A percentile compares a stretch with the other conserved stretches of the same genome.
phyloP scores from a whole-genome alignment of 2,329 filamentous ascomycete genomes.

The Verticillium nubilum region DNA sequence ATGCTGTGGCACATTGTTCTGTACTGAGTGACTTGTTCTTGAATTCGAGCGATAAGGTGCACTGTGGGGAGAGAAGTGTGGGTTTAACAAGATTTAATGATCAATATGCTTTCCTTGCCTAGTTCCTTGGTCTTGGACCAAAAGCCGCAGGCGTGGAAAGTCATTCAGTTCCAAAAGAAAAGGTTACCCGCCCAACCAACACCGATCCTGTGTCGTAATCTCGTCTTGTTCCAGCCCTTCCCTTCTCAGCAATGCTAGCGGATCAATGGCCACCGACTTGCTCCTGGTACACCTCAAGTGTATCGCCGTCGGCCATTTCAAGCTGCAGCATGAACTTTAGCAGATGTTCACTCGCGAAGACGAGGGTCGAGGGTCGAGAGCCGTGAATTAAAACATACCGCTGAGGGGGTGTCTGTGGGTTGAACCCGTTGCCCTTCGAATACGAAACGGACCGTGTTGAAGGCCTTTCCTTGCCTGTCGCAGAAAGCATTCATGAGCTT shows the following conservation, averaged over 20 bases:
- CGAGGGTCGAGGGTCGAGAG: no score
- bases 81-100: neutral
- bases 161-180: neutral
- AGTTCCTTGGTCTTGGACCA: neutral
- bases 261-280: constrained; percentile 70
- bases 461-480: constrained; percentile 86
- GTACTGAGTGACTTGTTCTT: no score
- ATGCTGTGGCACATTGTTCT: no score
- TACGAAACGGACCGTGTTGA: constrained; percentile 81
- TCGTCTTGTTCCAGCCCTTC: neutral
- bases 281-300: constrained; percentile 95
- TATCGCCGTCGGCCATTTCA: constrained; percentile 95
- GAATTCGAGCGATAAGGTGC: no score
- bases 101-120: neutral
- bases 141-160: neutral
- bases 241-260: neutral
- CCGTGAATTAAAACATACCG: constrained; percentile 54
- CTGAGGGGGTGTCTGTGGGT: constrained; percentile 82
- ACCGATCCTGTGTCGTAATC: neutral
- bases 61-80: neutral
- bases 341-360: no score
- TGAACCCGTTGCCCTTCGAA: constrained; percentile 95
- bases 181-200: neutral
- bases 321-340: constrained; percentile 51
- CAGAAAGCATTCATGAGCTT: constrained; percentile 99